These are phyloP conservation scores for Xeromyces bisporus DNA, from an alignment of 495 filamentous ascomycete species.

Conservation along the genomic window DNA sequence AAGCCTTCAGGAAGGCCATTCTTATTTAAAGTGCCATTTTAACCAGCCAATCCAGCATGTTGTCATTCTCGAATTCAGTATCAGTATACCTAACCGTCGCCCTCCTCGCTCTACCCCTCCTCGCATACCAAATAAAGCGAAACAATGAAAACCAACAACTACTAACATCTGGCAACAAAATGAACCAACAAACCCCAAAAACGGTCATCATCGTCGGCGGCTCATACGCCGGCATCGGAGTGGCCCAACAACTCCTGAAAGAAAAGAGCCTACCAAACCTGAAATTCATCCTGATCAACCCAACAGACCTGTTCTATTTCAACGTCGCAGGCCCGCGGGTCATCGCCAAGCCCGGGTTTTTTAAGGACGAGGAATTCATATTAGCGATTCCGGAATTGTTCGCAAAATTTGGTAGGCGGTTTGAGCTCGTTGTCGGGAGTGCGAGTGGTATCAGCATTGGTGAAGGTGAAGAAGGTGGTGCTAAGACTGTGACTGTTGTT, in stretches of 20 bases:
- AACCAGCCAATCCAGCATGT: too few species aligned
- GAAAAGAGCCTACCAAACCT: constrained; percentile 32
- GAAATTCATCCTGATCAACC: constrained; percentile 39
- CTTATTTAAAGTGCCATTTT: too few species aligned
- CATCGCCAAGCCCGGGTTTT: constrained; percentile 23
- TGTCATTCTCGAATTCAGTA: too few species aligned
- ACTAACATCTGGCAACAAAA: too few species aligned
- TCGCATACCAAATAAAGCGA: too few species aligned
- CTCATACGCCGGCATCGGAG: constrained; percentile 37
- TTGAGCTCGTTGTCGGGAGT: constrained; percentile 39
- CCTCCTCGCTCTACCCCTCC: too few species aligned
- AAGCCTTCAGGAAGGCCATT: too few species aligned
- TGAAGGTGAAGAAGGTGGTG: not conserved
- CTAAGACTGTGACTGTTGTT: constrained; percentile 26
- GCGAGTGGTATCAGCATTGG: constrained; percentile 32
- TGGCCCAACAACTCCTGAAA: constrained; percentile 43
- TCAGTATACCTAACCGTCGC: too few species aligned
- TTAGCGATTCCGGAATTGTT: constrained; percentile 35
- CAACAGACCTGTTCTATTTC: constrained; percentile 35
- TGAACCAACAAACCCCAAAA: constrained; percentile 3
- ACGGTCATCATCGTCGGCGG: constrained; percentile 50
- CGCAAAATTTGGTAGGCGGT: constrained; percentile 28
- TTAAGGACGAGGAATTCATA: constrained; percentile 26
- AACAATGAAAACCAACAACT: too few species aligned
- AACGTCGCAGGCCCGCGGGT: constrained; percentile 33